Conservation (phyloP, 2,329 filamentous ascomycete species). For the Fusarium piperis region DNA sequence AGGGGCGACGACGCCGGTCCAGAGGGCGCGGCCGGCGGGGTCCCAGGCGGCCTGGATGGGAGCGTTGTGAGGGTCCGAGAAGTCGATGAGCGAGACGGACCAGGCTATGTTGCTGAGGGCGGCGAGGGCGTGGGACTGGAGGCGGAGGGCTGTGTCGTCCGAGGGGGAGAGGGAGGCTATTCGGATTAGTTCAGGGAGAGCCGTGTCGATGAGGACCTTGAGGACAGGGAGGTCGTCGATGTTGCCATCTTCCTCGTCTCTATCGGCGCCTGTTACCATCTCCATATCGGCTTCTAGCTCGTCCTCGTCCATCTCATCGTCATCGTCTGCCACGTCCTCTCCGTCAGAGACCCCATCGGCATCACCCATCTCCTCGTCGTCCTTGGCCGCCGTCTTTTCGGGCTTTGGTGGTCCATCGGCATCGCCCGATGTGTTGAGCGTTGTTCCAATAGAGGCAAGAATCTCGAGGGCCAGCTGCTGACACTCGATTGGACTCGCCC, state of each 20-base stretch:
- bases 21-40: conserved; percentile 64
- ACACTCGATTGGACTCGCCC: conserved; percentile 56
- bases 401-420: conserved; percentile 44
- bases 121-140: conserved; percentile 66
- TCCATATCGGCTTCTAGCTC: conserved; percentile 73
- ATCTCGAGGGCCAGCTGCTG: conserved; percentile 68
- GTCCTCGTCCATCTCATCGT: conserved; percentile 66
- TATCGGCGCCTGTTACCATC: conserved; percentile 64
- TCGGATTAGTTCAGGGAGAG: conserved; percentile 57
- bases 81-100: conserved; percentile 71
- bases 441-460: conserved; percentile 71
- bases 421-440: conserved; percentile 62
- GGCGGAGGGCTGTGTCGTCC: conserved; percentile 53
- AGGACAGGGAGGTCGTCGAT: conserved; percentile 66
- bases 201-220: conserved; percentile 50
- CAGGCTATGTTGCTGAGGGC: conserved; percentile 75
- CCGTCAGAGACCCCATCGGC: conserved; percentile 51
- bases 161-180: conserved; percentile 54
- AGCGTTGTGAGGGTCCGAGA: conserved; percentile 62
- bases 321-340: conserved; percentile 51
- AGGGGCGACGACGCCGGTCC: conserved; percentile 64
- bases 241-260: conserved; percentile 49
- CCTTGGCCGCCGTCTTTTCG: conserved; percentile 52
- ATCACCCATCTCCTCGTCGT: conserved; percentile 52
- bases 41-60: conserved; percentile 64